Conservation (phyloP, 2,329 filamentous ascomycete genomes). For the Allantophomopsis cytisporea region DNA sequence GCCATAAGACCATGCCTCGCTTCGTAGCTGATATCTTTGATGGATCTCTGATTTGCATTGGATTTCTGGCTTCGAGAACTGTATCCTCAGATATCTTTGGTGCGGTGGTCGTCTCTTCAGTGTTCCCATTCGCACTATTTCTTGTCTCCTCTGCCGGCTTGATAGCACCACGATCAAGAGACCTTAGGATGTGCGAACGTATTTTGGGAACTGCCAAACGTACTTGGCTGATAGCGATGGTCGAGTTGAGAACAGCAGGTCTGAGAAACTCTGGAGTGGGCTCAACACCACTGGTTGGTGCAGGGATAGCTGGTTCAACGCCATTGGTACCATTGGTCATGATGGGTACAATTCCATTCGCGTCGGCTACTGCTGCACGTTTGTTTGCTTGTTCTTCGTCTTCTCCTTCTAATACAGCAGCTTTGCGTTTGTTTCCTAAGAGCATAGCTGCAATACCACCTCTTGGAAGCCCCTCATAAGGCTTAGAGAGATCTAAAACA, state of each 20-base stretch:
- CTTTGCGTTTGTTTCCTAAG: slow-evolving; percentile 86
- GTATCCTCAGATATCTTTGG: slow-evolving; percentile 42
- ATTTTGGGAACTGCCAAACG: slow-evolving; percentile 81
- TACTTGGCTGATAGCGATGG: slow-evolving; percentile 68
- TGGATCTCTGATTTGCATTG: slow-evolving; percentile 59
- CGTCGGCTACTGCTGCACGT: slow-evolving; percentile 40
- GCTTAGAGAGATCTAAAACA: slow-evolving; percentile 80
- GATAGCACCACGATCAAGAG: slow-evolving; percentile 55
- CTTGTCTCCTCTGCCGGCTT: slow-evolving; percentile 17
- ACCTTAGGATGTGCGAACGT: slow-evolving; percentile 67
- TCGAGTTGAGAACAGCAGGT: slow-evolving; percentile 75
- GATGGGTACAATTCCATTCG: slow-evolving; percentile 59
- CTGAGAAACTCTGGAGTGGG: slow-evolving; percentile 73
- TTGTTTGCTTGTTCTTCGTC: slow-evolving; percentile 45
- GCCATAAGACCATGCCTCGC: slow-evolving; percentile 73
- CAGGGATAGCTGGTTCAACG: slow-evolving; percentile 58
- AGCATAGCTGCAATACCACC: slow-evolving; percentile 78
- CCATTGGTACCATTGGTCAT: slow-evolving; percentile 67
- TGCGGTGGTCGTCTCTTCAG: slow-evolving; percentile 44
- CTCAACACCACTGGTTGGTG: slow-evolving; percentile 44
- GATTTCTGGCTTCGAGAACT: slow-evolving; percentile 74
- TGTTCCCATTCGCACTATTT: slow-evolving; percentile 26
- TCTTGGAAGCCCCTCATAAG: slow-evolving; percentile 83
- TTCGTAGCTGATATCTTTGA: slow-evolving; percentile 73
- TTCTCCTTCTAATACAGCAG: slow-evolving; percentile 58